Conservation (phyloP, 2,329 filamentous ascomycete species). For the Purpureocillium takamizusanense region DNA sequence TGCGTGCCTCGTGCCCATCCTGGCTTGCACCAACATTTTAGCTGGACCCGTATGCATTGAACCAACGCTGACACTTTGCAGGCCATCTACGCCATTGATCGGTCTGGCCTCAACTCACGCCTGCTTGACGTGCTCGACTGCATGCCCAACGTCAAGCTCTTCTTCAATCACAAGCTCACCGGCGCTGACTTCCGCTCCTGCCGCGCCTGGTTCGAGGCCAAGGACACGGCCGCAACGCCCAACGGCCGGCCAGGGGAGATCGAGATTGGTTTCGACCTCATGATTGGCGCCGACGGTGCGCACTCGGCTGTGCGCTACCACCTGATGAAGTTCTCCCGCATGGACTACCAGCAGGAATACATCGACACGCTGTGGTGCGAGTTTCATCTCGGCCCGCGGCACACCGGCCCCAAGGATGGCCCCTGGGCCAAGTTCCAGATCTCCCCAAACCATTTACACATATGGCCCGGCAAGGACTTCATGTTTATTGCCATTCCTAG, state of each 20-base stretch:
- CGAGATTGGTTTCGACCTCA: constrained; percentile 78
- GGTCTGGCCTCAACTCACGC: constrained; percentile 71
- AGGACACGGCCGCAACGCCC: constrained; percentile 22
- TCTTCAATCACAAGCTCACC: constrained; percentile 89
- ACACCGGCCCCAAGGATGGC: constrained; percentile 16
- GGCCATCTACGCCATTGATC: constrained; percentile 80
- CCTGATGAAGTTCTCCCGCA: constrained; percentile 87
- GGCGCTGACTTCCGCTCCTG: constrained; percentile 74
- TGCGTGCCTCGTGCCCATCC: no score
- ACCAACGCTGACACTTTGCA: constrained; percentile 21
- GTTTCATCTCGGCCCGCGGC: constrained; percentile 63
- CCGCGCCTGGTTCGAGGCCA: constrained; percentile 79
- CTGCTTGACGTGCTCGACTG: constrained; percentile 76
- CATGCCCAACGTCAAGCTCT: constrained; percentile 81
- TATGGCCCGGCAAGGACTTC: constrained; percentile 88
- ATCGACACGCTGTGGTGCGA: constrained; percentile 98
- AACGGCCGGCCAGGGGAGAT: constrained; percentile 56
- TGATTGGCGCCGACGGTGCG: constrained; percentile 91
- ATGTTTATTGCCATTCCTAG: constrained; percentile 98
- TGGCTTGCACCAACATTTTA: no score
- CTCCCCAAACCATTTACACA: constrained; percentile 88
- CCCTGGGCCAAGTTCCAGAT: constrained; percentile 56
- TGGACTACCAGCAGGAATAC: constrained; percentile 90
- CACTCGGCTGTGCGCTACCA: constrained; percentile 88
- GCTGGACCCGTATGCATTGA: no score